Evolutionary conservation across 257 asterid genomes (phyloP), one percentile per base, ranked within the genome.

Genomic region (Perilla frutescens): DNA sequence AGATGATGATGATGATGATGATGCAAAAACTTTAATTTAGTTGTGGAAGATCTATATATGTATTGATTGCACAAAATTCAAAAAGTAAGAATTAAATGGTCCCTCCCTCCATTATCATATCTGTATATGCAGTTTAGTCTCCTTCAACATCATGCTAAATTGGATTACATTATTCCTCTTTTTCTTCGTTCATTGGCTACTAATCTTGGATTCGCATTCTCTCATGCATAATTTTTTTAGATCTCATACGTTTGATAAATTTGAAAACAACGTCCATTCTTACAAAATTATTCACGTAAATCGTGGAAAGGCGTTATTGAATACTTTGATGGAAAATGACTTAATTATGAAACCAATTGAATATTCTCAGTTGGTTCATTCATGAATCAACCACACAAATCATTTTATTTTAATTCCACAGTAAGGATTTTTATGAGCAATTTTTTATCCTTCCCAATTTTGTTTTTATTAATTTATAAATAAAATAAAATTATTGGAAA

Each of bases 51-150:
- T 86, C 80, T 61, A 51, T 26, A 39, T 61, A 61, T 34, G 39
- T 36, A 70, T 71, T 68, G 86, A 82, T 78, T 80, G 72, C 76
- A 53, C 37, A 72, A 55, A 65, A 20, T 81, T 69, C 6, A 59
- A 85, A 80, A 80, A 82, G 76, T 9, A 45, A 71, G 29, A 7
- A 14, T 9, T 72, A 2, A 20, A 71, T 75, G 89, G 88, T 47
- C 92, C 96, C 84, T 71, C 82, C 79, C 72, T 78, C 84, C 88
- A 77, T 43, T 77, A 82, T 83, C 81, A 75, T 64, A 55, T 41
- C 79, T 60, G 4, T 34, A 34, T 34, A 15, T 79, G 75, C 57
- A 64, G 56, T 76, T 59, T 36, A 62, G 84, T 78, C 88, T 58
- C 71, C 56, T 66, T 64, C 69, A 48, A 67, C 54, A 87, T 85